Evolutionary conservation across 345 rosid genomes (phyloP).

Genomic region (Kandelia obovata): DNA sequence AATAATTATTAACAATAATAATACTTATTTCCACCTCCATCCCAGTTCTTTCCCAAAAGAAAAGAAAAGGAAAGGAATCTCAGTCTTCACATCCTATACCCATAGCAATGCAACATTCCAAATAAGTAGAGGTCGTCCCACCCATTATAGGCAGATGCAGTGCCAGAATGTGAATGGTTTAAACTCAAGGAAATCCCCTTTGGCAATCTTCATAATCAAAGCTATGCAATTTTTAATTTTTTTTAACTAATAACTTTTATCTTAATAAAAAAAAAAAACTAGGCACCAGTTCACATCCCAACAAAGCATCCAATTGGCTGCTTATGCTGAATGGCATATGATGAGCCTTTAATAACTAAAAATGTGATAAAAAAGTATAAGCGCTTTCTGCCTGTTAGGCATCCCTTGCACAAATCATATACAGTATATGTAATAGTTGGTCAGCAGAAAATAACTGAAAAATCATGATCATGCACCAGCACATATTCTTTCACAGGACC

Average conservation of each 20-base stretch:
- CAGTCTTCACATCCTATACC: background rate
- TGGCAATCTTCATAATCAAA: too few species aligned
- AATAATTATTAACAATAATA: background rate
- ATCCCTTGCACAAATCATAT: background rate
- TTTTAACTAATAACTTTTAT: background rate
- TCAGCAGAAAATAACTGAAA: slow-evolving; percentile 6
- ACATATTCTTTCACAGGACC: slow-evolving; percentile 8
- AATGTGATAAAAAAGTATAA: background rate
- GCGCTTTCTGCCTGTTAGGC: too few species aligned
- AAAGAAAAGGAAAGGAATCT: background rate
- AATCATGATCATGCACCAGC: slow-evolving; percentile 3
- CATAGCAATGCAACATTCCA: background rate
- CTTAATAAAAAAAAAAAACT: background rate
- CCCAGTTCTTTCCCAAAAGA: background rate
- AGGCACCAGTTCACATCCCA: background rate
- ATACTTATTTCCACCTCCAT: background rate
- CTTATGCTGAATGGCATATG: background rate
- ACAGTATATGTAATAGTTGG: background rate
- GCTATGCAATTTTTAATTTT: too few species aligned
- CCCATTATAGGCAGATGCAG: background rate
- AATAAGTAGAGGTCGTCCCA: background rate
- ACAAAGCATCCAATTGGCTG: too few species aligned
- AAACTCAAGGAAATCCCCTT: too few species aligned
- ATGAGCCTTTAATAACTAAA: background rate
- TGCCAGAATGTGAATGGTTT: background rate